Percentiles rank a stretch among this genome's conserved stretches.
phyloP scores from a whole-genome alignment of 164 flowering plant genomes.

The Umbilicus rupestris region DNA sequence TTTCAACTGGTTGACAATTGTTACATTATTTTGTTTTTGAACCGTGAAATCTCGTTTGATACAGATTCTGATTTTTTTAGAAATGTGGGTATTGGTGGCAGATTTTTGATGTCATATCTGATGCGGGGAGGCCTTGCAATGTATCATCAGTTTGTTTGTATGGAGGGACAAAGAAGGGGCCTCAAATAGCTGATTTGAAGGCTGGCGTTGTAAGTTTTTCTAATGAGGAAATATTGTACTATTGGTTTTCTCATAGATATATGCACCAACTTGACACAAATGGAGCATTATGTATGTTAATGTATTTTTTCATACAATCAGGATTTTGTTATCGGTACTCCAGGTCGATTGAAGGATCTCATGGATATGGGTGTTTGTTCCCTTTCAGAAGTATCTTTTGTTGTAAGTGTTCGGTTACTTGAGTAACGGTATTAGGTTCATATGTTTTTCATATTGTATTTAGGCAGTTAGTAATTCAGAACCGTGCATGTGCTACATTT shows the following conservation, averaged over 20 bases:
- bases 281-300: neutral
- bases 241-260: neutral
- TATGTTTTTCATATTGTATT: neutral
- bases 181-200: slow-evolving; percentile 66
- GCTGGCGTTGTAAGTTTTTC: slow-evolving; percentile 72
- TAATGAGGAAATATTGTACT: slow-evolving; percentile 5
- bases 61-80: neutral
- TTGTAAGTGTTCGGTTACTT: slow-evolving; percentile 39
- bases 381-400: slow-evolving; percentile 86
- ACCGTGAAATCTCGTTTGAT: neutral
- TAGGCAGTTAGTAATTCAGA: neutral
- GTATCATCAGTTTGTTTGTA: slow-evolving; percentile 65
- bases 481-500: neutral
- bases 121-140: slow-evolving; percentile 77
- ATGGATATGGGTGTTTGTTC: slow-evolving; percentile 64
- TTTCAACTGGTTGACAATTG: neutral
- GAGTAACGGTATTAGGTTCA: neutral
- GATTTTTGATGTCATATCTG: slow-evolving; percentile 76
- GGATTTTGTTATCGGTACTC: slow-evolving; percentile 97
- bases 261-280: neutral
- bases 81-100: slow-evolving; percentile 19
- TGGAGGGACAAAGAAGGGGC: slow-evolving; percentile 93
- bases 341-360: slow-evolving; percentile 88
- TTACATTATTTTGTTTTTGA: neutral
- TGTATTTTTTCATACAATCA: slow-evolving; percentile 14